Evolutionary conservation across 768 basidiomycete genomes (phyloP).

Genomic region (Psilocybe azurescens): DNA sequence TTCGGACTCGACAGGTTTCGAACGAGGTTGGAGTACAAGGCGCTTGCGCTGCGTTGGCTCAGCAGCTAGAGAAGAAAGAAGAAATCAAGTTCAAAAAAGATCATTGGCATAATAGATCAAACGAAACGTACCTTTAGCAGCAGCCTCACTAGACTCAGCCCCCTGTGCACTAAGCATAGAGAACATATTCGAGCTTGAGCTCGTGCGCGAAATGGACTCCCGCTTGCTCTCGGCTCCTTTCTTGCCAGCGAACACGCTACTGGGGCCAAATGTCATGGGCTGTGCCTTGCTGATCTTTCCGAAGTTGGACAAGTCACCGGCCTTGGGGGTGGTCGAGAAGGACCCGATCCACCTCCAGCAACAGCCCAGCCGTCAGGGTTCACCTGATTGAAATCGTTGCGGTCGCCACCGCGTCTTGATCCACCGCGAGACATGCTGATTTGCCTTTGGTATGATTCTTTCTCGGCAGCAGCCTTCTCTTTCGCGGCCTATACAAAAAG

Average conservation of each 20-base stretch:
- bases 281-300: slow-evolving; percentile 79
- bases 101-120: no score
- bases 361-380: slow-evolving; percentile 92
- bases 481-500: slow-evolving; percentile 66
- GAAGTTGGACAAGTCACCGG: slow-evolving; percentile 85
- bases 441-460: slow-evolving; percentile 61
- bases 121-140: slow-evolving; percentile 50
- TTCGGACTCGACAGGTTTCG: slow-evolving; percentile 60
- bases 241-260: slow-evolving; percentile 81
- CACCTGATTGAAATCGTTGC: slow-evolving; percentile 58
- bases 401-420: slow-evolving; percentile 84
- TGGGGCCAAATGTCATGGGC: slow-evolving; percentile 82
- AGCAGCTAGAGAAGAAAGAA: slow-evolving; percentile 36
- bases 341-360: slow-evolving; percentile 49
- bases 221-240: slow-evolving; percentile 63
- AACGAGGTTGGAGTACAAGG: slow-evolving; percentile 79
- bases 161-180: slow-evolving; percentile 70
- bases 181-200: slow-evolving; percentile 87
- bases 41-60: slow-evolving; percentile 68
- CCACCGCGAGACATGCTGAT: slow-evolving; percentile 89
- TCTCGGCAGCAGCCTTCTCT: slow-evolving; percentile 74
- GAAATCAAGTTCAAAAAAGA: slow-evolving; percentile 2
- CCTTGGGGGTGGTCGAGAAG: slow-evolving; percentile 71
- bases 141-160: slow-evolving; percentile 59
- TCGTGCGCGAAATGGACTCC: slow-evolving; percentile 79